Percentiles rank a stretch among this genome's conserved stretches.
These are phyloP conservation scores for Myxozyma nipponensis DNA, from an alignment of 805 yeast species.

Conservation along the genomic window DNA sequence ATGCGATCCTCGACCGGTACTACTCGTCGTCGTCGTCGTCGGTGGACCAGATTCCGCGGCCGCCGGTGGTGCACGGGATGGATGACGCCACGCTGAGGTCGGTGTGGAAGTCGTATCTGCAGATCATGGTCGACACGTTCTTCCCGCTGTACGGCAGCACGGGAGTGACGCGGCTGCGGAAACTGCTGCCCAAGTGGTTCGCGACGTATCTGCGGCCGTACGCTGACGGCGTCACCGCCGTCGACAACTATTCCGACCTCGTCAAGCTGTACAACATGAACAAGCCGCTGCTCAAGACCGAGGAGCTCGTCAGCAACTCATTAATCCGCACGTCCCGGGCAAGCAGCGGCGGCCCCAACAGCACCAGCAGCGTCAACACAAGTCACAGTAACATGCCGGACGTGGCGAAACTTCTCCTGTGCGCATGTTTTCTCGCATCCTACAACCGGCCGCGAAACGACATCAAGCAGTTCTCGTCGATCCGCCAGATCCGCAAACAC, in stretches of 20 bases:
- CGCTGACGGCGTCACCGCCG: constrained; percentile 1
- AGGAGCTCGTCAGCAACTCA: constrained; percentile 16
- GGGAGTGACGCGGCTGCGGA: constrained; percentile 10
- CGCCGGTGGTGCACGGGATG: not conserved
- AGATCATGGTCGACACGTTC: constrained; percentile 18
- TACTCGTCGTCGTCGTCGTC: not conserved
- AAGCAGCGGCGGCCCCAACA: not conserved
- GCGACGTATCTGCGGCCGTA: constrained; percentile 9
- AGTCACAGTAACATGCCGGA: constrained; percentile 16
- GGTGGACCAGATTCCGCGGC: not conserved
- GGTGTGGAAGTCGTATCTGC: constrained; percentile 15
- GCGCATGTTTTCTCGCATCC: constrained; percentile 82
- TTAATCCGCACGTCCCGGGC: not conserved
- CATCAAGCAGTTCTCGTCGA: constrained; percentile 61
- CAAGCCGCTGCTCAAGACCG: constrained; percentile 15
- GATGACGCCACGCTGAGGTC: constrained; percentile 8
- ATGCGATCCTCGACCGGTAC: constrained; percentile 5
- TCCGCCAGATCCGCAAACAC: constrained; percentile 40
- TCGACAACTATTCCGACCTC: constrained; percentile 1
- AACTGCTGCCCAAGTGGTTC: constrained; percentile 7
- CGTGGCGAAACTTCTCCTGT: constrained; percentile 54
- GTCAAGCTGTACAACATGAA: constrained; percentile 14
- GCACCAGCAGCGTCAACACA: not conserved
- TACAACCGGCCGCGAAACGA: constrained; percentile 68
- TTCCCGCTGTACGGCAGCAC: constrained; percentile 18